Conservation (phyloP, 805 yeast genomes). For the Suhomyces prunicola region DNA sequence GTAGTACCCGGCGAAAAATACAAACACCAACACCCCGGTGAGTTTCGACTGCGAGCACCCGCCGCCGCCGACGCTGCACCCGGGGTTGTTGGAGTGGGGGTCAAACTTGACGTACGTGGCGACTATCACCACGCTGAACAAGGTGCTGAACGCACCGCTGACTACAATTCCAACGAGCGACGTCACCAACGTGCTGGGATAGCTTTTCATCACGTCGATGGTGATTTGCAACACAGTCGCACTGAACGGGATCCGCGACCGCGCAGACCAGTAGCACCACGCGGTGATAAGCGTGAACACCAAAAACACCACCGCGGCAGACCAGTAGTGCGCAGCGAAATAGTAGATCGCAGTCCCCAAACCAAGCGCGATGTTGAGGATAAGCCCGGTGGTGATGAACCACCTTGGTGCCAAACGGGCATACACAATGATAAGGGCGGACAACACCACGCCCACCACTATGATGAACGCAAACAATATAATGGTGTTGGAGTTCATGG, state of each 20-base stretch:
- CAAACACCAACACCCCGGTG: conserved; percentile 67
- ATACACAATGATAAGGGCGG: conserved; percentile 51
- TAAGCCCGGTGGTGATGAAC: conserved; percentile 67
- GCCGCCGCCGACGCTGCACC: conserved; percentile 53
- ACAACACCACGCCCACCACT: conserved; percentile 55
- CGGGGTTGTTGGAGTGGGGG: conserved; percentile 49
- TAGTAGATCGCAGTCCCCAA: conserved; percentile 76
- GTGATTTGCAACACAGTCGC: conserved; percentile 65
- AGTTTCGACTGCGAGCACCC: conserved; percentile 55
- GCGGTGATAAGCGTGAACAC: conserved; percentile 64
- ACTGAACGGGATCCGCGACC: conserved; percentile 69
- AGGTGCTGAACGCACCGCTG: conserved; percentile 59
- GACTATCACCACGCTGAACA: conserved; percentile 66
- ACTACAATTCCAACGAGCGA: conserved; percentile 58
- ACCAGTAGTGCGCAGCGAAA: conserved; percentile 63
- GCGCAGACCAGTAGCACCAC: conserved; percentile 69
- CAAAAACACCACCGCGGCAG: conserved; percentile 75
- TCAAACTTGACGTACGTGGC: conserved; percentile 78
- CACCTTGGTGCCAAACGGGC: conserved; percentile 65
- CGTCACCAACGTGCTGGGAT: conserved; percentile 66
- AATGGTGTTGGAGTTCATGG: conserved; percentile 72
- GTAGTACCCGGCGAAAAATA: conserved; percentile 79
- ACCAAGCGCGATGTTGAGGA: conserved; percentile 64
- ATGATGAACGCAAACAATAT: conserved; percentile 65
- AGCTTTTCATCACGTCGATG: conserved; percentile 71